These are phyloP conservation scores for Lojkania enalia DNA, from an alignment of 2,329 filamentous ascomycete species.

Conservation along the genomic window DNA sequence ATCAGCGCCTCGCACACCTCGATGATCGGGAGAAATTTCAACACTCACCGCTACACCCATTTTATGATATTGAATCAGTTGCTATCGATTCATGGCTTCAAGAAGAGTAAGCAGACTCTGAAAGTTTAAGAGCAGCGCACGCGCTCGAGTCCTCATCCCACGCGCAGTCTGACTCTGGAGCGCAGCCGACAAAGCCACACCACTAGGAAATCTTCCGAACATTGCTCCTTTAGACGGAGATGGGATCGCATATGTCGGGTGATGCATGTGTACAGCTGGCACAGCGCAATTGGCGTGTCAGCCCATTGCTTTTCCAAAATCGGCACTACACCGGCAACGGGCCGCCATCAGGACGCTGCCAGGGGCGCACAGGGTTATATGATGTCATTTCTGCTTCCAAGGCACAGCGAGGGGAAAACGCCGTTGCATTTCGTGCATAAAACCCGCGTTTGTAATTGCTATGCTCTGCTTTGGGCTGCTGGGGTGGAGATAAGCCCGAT, in stretches of 20 bases:
- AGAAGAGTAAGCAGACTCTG: slow-evolving; percentile 19
- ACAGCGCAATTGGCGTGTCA: slow-evolving; percentile 34
- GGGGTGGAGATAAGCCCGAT: slow-evolving; percentile 9
- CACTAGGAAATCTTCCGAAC: slow-evolving; percentile 8
- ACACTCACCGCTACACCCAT: slow-evolving; percentile 34
- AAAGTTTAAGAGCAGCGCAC: slow-evolving; percentile 6
- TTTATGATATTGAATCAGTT: slow-evolving; percentile 12
- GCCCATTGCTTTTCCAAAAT: slow-evolving; percentile 18
- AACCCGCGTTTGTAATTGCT: slow-evolving; percentile 13
- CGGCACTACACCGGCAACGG: slow-evolving; percentile 28
- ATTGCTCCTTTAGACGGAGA: slow-evolving; percentile 13
- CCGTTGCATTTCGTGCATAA: slow-evolving; percentile 14
- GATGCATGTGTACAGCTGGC: slow-evolving; percentile 44
- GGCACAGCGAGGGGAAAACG: slow-evolving; percentile 2
- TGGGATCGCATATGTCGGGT: slow-evolving; percentile 26
- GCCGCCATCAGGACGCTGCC: slow-evolving; percentile 22
- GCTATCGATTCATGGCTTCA: slow-evolving; percentile 19
- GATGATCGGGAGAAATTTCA: neutral
- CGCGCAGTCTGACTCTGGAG: slow-evolving; percentile 15
- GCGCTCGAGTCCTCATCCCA: slow-evolving; percentile 21
- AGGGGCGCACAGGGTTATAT: slow-evolving; percentile 26
- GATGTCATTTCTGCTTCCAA: slow-evolving; percentile 27
- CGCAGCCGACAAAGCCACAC: slow-evolving; percentile 21
- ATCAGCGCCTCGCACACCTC: slow-evolving; percentile 12
- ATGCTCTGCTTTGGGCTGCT: slow-evolving; percentile 17